Evolutionary conservation across 129 eudicot species (phyloP).

Genomic region (Pittosporum tobira): DNA sequence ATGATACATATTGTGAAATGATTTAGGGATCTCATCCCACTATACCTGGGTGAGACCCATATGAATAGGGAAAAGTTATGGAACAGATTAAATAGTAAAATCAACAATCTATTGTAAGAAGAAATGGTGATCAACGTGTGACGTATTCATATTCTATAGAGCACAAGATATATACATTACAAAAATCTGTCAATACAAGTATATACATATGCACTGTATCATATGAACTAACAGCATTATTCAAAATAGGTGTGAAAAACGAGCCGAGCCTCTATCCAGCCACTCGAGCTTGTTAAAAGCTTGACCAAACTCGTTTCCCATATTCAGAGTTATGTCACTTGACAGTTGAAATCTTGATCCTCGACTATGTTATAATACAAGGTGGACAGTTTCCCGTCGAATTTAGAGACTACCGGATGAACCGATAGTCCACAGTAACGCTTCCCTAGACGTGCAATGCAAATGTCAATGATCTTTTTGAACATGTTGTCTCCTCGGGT

Average conservation of each 20-base stretch:
- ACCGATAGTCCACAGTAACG: conserved; percentile 76
- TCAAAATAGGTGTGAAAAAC: too few species aligned
- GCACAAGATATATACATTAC: neutral
- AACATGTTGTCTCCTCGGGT: conserved; percentile 70
- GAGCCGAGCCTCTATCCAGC: too few species aligned
- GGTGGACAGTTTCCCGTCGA: conserved; percentile 61
- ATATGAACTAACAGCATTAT: too few species aligned
- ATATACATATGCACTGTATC: neutral
- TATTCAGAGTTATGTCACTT: conserved; percentile 5
- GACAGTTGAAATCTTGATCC: conserved; percentile 24
- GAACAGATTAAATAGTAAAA: too few species aligned
- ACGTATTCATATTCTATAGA: neutral
- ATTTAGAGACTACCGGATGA: conserved; percentile 64
- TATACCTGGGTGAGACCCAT: too few species aligned
- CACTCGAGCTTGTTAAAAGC: too few species aligned
- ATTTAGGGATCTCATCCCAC: too few species aligned
- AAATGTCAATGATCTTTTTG: conserved; percentile 59
- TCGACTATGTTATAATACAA: conserved; percentile 64
- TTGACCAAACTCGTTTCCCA: too few species aligned
- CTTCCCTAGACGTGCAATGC: conserved; percentile 60
- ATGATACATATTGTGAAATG: too few species aligned
- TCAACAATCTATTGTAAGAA: too few species aligned
- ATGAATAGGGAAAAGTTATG: too few species aligned
- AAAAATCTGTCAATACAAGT: neutral
- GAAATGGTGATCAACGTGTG: neutral